Base-by-base conservation (phyloP, 192 early-diverging fungal species). In the Coemansia aciculifera region DNA sequence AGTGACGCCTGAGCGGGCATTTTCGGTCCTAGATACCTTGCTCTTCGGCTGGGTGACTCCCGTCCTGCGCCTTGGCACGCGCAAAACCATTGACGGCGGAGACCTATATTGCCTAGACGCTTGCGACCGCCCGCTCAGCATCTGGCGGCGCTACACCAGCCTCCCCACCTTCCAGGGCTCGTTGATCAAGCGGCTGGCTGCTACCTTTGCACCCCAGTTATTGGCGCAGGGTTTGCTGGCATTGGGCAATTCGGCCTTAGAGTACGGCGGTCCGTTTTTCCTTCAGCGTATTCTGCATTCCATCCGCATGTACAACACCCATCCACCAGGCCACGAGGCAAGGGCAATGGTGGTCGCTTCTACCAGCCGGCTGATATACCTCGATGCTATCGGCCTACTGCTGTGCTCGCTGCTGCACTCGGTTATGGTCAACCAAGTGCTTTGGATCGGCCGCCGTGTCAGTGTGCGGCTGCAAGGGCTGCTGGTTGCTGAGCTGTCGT, bases 371-470 rank as follows among this genome's bases (percentile, higher is more conserved):
- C n/a, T 54, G 39, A 67, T 75, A 11, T 75, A 69, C 23, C 52
- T 87, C n/a, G 90, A 87, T 59, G 89, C 88, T 0, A 67, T 88
- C 27, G 90, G 87, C 3, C 67, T 93, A 27, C 84, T 92, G 61
- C 43, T 89, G 32, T 12, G 83, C 5, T 85, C 86, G 43, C 44
- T 76, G 23, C 32, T 79, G 62, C 71, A 68, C 56, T 87, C 87
- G 29, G 57, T 92, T 7, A 64, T 71, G 31, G 66, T 83, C 21
- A 89, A 91, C 69, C 85, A 87, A 54, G 86, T 86, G 7, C 80
- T 92, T 31, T 90, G 87, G 72, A 87, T 88, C 64, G 90, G 92
- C 46, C 89, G 90, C 38, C 81, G 85, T 13, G 70, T 91, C 24
- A 83, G 85, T 63, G 72, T 93, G 69, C 86, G 86, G 15, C 68